Evolutionary conservation across 306 rosid genomes (phyloP).

Genomic region (Cercis canadensis): DNA sequence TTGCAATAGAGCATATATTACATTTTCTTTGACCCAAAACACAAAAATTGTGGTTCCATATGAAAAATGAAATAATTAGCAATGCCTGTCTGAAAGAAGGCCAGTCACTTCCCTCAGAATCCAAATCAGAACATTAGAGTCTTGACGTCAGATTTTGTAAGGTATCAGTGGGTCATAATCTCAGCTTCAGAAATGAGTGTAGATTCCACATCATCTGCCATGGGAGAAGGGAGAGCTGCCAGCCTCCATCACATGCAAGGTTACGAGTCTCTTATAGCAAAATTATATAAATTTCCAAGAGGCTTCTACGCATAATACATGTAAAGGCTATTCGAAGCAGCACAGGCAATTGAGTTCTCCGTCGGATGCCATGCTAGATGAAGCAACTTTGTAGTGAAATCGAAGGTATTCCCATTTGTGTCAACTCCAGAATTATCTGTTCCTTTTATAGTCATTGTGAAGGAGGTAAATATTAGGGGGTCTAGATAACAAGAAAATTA

Average conservation of each 20-base stretch:
- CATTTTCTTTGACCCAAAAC: constrained; percentile 15
- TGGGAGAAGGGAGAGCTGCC: constrained; percentile 35
- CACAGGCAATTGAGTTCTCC: constrained; percentile 72
- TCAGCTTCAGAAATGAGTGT: constrained; percentile 1
- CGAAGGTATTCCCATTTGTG: constrained; percentile 63
- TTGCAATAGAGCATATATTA: constrained; percentile 11
- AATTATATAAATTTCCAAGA: constrained; percentile 29
- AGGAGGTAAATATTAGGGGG: no score
- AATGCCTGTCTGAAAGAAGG: background rate
- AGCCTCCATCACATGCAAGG: constrained; percentile 27
- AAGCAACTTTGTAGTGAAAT: constrained; percentile 66
- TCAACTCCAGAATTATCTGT: constrained; percentile 59
- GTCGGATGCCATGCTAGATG: constrained; percentile 82
- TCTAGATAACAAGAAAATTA: no score
- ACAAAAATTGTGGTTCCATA: constrained; percentile 17
- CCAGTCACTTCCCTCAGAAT: background rate
- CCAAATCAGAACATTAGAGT: constrained; percentile 5
- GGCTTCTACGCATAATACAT: constrained; percentile 15
- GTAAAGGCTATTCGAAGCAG: constrained; percentile 8
- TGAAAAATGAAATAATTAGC: constrained; percentile 17
- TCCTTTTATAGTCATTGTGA: no score
- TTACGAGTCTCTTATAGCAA: constrained; percentile 31
- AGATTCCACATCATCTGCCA: constrained; percentile 24
- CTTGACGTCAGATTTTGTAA: background rate
- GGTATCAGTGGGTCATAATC: constrained; percentile 8